Evolutionary conservation across 1,284 basidiomycete species (phyloP).

Genomic region (Ganoderma resinaceum): DNA sequence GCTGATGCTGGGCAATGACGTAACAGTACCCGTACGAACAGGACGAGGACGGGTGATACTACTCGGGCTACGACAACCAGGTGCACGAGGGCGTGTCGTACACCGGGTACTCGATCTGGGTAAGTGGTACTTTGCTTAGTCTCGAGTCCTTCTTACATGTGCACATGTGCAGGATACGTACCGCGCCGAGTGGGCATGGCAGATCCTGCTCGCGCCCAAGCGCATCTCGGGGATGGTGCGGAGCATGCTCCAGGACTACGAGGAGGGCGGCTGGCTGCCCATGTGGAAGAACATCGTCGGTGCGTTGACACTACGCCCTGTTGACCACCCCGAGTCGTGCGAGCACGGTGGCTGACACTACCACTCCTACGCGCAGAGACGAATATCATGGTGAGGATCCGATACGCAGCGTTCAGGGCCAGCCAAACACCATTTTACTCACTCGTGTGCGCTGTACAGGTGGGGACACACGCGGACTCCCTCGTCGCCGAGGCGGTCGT

Average conservation of each 20-base stretch:
- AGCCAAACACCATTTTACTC: too few relatives aligned
- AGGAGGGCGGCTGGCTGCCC: slow-evolving; percentile 83
- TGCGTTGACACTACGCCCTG: too few relatives aligned
- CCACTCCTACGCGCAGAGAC: too few relatives aligned
- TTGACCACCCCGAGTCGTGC: too few relatives aligned
- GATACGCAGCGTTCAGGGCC: too few relatives aligned
- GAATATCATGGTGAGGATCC: slow-evolving; percentile 67
- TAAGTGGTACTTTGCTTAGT: slow-evolving; percentile 38
- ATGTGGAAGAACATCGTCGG: slow-evolving; percentile 93
- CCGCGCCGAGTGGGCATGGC: slow-evolving; percentile 82
- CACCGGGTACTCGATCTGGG: slow-evolving; percentile 87
- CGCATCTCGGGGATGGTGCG: slow-evolving; percentile 77
- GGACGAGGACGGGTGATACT: slow-evolving; percentile 73
- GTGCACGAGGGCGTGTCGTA: slow-evolving; percentile 74
- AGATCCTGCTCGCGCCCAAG: slow-evolving; percentile 80
- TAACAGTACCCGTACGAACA: slow-evolving; percentile 82
- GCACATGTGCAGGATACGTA: slow-evolving; percentile 66
- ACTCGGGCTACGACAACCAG: slow-evolving; percentile 76
- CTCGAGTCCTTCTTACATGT: background rate
- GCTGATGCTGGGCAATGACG: background rate
- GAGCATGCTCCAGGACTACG: slow-evolving; percentile 84
- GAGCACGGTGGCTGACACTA: too few relatives aligned
- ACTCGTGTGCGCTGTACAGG: slow-evolving; percentile 44
- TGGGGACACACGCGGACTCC: slow-evolving; percentile 83
- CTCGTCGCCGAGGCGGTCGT: slow-evolving; percentile 81